These are phyloP conservation scores for Zymoseptoria passerinii DNA, from an alignment of 2,329 filamentous ascomycete species.

Conservation along the genomic window DNA sequence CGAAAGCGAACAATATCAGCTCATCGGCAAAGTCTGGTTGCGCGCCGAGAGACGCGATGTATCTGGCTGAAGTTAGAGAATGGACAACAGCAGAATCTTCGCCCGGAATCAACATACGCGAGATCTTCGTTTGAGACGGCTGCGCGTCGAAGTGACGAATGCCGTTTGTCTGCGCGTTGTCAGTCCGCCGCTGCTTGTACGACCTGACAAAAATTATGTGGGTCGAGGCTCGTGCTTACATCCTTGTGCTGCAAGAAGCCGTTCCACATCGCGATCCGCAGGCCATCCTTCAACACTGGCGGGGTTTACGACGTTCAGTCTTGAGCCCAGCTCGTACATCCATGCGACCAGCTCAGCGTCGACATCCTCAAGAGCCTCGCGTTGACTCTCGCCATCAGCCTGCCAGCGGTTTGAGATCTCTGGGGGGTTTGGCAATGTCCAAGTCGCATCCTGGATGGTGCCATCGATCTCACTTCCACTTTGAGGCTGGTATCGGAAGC, in stretches of 20 bases:
- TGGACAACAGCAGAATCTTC: neutral
- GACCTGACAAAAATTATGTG: neutral
- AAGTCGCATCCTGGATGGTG: conserved; percentile 10
- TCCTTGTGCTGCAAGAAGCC: conserved; percentile 27
- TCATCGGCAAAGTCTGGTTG: conserved; percentile 54
- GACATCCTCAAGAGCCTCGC: conserved; percentile 51
- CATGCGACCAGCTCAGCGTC: conserved; percentile 49
- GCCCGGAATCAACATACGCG: conserved; percentile 12
- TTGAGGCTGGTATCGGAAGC: conserved; percentile 38
- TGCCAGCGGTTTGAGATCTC: conserved; percentile 14
- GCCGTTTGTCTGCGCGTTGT: conserved; percentile 17
- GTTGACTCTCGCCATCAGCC: conserved; percentile 17
- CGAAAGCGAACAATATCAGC: conserved; percentile 55
- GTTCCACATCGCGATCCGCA: conserved; percentile 28
- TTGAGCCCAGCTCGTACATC: conserved; percentile 34
- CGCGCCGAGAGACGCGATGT: conserved; percentile 53
- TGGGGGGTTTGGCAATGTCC: conserved; percentile 25
- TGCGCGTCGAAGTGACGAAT: conserved; percentile 13
- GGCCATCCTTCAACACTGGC: conserved; percentile 17
- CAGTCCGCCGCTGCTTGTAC: neutral
- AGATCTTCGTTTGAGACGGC: conserved; percentile 16
- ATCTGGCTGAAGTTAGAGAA: conserved; percentile 19
- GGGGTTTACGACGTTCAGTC: neutral
- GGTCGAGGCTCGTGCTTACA: conserved; percentile 20
- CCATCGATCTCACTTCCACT: neutral